Conservation (phyloP, 805 yeast genomes). For the Candida sanyiensis region DNA sequence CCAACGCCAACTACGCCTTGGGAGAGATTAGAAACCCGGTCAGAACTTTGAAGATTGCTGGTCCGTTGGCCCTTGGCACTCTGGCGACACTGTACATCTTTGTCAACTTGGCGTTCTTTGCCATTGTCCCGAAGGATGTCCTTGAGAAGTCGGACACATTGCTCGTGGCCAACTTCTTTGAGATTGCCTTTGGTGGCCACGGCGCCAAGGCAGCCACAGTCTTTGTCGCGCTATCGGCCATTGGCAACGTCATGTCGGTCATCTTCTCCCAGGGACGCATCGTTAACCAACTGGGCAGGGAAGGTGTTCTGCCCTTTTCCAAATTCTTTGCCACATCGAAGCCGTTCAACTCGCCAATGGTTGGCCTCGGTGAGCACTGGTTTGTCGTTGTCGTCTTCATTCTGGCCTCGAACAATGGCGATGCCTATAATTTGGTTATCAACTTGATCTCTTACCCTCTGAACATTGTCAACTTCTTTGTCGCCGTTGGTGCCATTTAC, state of each 20-base stretch:
- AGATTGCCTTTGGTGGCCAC: constrained; percentile 58
- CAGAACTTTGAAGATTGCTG: constrained; percentile 62
- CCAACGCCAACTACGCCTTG: constrained; percentile 77
- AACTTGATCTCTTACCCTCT: constrained; percentile 79
- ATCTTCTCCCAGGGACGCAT: constrained; percentile 79
- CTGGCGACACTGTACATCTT: constrained; percentile 66
- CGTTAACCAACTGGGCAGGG: constrained; percentile 75
- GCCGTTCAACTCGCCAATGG: constrained; percentile 70
- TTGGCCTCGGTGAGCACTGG: constrained; percentile 74
- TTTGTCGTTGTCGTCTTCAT: constrained; percentile 67
- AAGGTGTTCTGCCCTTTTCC: constrained; percentile 73
- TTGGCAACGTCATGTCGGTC: constrained; percentile 78
- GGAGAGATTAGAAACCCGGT: constrained; percentile 75
- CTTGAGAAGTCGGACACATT: constrained; percentile 57
- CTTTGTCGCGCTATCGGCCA: constrained; percentile 74
- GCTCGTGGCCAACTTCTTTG: constrained; percentile 72
- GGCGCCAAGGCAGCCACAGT: constrained; percentile 74
- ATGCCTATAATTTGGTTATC: constrained; percentile 76
- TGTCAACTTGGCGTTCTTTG: constrained; percentile 74
- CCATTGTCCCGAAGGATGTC: constrained; percentile 68
- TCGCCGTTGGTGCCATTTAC: constrained; percentile 58
- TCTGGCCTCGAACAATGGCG: constrained; percentile 81
- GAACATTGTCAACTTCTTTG: constrained; percentile 64
- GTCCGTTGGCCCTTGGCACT: constrained; percentile 61
- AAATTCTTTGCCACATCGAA: constrained; percentile 61